These are phyloP conservation scores for Rutstroemia sp. DNA, from an alignment of 2,329 filamentous ascomycete species.

Conservation along the genomic window DNA sequence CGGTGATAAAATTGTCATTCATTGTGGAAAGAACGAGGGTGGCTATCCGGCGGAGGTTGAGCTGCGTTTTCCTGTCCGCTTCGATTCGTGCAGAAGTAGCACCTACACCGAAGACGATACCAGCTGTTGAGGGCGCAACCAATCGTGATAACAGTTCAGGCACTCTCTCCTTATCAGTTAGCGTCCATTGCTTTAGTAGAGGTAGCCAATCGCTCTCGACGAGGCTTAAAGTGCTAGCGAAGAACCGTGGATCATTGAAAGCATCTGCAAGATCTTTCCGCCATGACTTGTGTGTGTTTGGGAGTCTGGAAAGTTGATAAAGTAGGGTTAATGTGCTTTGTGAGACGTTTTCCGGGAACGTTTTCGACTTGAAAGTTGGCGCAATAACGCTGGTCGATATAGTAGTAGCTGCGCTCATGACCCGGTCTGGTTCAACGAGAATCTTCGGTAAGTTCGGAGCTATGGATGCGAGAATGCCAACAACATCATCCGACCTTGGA, in stretches of 20 bases:
- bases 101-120: slow-evolving; percentile 97
- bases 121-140: slow-evolving; percentile 79
- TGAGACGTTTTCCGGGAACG: slow-evolving; percentile 80
- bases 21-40: slow-evolving; percentile 70
- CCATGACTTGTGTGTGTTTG: slow-evolving; percentile 80
- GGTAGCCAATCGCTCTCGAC: slow-evolving; percentile 73
- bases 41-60: slow-evolving; percentile 78
- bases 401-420: slow-evolving; percentile 66
- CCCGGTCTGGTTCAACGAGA: slow-evolving; percentile 77
- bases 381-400: slow-evolving; percentile 80
- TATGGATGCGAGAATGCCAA: slow-evolving; percentile 70
- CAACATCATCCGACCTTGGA: slow-evolving; percentile 61
- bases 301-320: slow-evolving; percentile 67
- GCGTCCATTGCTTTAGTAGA: slow-evolving; percentile 74
- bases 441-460: slow-evolving; percentile 77
- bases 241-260: slow-evolving; percentile 85
- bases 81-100: slow-evolving; percentile 90
- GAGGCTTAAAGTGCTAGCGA: slow-evolving; percentile 58
- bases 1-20: slow-evolving; percentile 71
- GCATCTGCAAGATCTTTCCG: slow-evolving; percentile 88
- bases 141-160: slow-evolving; percentile 73
- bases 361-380: slow-evolving; percentile 73
- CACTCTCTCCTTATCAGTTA: slow-evolving; percentile 83
- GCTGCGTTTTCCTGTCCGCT: slow-evolving; percentile 85
- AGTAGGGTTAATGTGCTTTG: slow-evolving; percentile 64